Conservation (phyloP, 148 eudicot genomes). For the Tetragonia tetragonoides region DNA sequence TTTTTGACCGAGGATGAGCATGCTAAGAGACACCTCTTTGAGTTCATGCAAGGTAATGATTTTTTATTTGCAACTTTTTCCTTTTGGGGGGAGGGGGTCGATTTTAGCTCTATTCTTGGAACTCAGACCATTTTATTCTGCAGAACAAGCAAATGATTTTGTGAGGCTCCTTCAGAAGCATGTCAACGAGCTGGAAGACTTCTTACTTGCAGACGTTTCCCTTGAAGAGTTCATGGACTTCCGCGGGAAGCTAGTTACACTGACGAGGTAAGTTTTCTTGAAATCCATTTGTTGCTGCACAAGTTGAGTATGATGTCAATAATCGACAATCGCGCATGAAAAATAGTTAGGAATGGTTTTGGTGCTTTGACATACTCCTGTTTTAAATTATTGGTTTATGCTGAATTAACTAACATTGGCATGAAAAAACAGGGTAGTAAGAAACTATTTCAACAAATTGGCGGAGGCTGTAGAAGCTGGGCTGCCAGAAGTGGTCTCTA, state of each 20-base stretch:
- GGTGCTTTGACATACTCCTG: no score
- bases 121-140: neutral
- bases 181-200: slow-evolving; percentile 25
- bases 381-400: neutral
- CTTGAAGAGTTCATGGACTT: slow-evolving; percentile 9
- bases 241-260: slow-evolving; percentile 27
- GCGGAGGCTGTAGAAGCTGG: slow-evolving; percentile 28
- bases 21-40: slow-evolving; percentile 40
- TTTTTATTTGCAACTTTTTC: neutral
- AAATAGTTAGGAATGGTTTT: no score
- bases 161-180: slow-evolving; percentile 37
- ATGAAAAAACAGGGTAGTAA: slow-evolving; percentile 20
- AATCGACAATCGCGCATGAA: no score
- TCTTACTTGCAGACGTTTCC: slow-evolving; percentile 12
- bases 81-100: neutral
- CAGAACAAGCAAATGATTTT: slow-evolving; percentile 37
- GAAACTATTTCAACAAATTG: slow-evolving; percentile 29
- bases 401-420: neutral
- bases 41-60: slow-evolving; percentile 50
- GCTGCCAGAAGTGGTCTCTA: slow-evolving; percentile 31
- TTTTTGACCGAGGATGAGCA: slow-evolving; percentile 37
- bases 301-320: no score
- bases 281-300: no score
- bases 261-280: slow-evolving; percentile 34
- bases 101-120: neutral